A percentile compares a stretch with the other conserved stretches of the same genome.
Evolutionary conservation across 768 basidiomycete species (phyloP).

Genomic region (Termitomyces bulborhizus): DNA sequence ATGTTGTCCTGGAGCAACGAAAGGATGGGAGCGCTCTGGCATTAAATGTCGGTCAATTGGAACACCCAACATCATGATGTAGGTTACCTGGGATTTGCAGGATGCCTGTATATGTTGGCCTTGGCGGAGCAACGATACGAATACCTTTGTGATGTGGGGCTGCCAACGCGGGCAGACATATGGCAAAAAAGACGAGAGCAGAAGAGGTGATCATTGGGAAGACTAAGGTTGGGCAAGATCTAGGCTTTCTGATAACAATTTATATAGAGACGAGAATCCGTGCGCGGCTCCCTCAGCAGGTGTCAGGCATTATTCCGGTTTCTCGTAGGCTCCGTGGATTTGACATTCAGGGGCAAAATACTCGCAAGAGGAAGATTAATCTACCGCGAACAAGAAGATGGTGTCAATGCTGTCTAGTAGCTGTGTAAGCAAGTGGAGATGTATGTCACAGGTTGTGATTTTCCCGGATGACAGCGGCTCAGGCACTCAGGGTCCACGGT

Average conservation of each 20-base stretch:
- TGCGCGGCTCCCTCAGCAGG: background rate
- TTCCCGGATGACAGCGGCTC: background rate
- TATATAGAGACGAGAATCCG: background rate
- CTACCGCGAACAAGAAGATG: background rate
- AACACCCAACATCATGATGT: background rate
- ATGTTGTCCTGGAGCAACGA: background rate
- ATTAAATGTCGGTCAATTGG: background rate
- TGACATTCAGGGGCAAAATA: background rate
- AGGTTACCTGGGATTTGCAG: conserved; percentile 8
- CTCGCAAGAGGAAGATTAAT: background rate
- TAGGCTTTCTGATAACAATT: background rate
- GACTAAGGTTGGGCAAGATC: background rate
- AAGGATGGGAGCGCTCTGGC: conserved; percentile 8
- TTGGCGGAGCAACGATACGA: conserved; percentile 7
- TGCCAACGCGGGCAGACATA: conserved; percentile 2
- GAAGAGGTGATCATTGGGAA: background rate
- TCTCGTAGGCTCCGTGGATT: background rate
- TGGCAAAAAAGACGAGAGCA: background rate
- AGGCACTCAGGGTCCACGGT: background rate
- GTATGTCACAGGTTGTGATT: too few relatives aligned
- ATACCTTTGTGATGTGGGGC: conserved; percentile 5
- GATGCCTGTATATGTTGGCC: conserved; percentile 2
- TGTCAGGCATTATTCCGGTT: too few relatives aligned
- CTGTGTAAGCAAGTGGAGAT: background rate
- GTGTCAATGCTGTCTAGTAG: background rate